Base-by-base conservation (phyloP, 306 rosid genomes). In the Trifolium repens region DNA sequence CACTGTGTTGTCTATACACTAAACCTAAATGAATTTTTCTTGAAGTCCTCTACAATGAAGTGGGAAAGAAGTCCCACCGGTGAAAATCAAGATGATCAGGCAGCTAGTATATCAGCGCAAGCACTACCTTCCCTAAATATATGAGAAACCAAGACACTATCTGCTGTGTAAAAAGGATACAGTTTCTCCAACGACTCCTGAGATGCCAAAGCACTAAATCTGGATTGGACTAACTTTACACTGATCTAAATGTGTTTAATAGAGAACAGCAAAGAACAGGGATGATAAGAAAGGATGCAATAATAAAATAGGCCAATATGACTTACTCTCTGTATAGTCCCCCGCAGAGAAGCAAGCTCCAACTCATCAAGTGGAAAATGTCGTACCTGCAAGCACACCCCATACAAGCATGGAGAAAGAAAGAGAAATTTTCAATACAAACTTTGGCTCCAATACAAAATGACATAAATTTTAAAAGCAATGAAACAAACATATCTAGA, bases 281-380 rank as follows among this genome's bases (percentile, higher is more conserved):
- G 32, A 64, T 44, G 54, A 74, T 44, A 78, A 17, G 46, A 49
- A 44, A 67, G 43, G 19, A 67, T 46, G 11, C 78, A 72, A 40
- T 69, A 3, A 70, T 69, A 3, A 70, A 61, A 61, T 30, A 39
- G 4, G 71, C 3, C 67, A 37, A 62, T 62, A 52, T 60, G 73
- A 5, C 92, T 73, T 89, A 91, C 98, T 84, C 89, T 88, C 84
- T 91, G 98, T 84, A 93, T 79, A 58, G 92, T 89, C 78, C 98
- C 98, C 84, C 98, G 85, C 14, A 93, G 96, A 59, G 98, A 93
- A 78, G 96, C 97, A 50, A 93, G 88, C 87, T 93, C 98, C 91
- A 93, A 80, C 82, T 93, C 98, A 77, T 93, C 98, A 63, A 93
- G 98, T 35, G 98, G 98, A 81, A 93, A 85, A 81, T 93, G 90